A percentile compares a stretch with the other conserved stretches of the same genome.
Evolutionary conservation across 331 rosid genomes (phyloP).

Genomic region (Telfairia occidentalis): DNA sequence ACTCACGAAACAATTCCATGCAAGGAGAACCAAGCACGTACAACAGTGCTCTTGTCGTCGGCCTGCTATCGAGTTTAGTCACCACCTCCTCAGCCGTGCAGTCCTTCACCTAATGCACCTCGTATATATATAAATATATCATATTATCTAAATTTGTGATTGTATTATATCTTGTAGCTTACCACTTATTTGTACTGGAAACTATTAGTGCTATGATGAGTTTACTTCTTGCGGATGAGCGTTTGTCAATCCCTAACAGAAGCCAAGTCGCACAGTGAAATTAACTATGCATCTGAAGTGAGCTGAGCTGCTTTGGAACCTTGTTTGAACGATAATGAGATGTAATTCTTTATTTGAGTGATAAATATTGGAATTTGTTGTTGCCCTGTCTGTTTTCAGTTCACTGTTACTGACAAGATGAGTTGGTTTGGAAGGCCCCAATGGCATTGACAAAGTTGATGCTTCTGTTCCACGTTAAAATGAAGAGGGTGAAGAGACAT

Average conservation of each 20-base stretch:
- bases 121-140: not conserved
- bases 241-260: not conserved
- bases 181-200: not conserved
- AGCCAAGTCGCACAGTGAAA: not conserved
- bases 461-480: not conserved
- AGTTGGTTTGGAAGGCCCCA: not conserved
- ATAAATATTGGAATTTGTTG: not conserved
- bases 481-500: not conserved
- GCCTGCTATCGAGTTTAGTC: conserved; percentile 87
- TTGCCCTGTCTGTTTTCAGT: not conserved
- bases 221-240: not conserved
- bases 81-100: conserved; percentile 68
- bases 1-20: conserved; percentile 71
- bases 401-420: not conserved
- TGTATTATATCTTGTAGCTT: conserved; percentile 15
- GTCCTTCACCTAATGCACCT: conserved; percentile 45
- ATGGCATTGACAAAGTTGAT: not conserved
- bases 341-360: conserved; percentile 5
- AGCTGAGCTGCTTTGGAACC: not conserved
- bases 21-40: conserved; percentile 91
- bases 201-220: not conserved
- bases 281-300: not conserved
- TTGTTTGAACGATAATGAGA: not conserved
- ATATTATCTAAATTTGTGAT: not conserved
- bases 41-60: conserved; percentile 75